Base-by-base conservation (phyloP, 306 rosid genomes). In the Fagus sylvatica region DNA sequence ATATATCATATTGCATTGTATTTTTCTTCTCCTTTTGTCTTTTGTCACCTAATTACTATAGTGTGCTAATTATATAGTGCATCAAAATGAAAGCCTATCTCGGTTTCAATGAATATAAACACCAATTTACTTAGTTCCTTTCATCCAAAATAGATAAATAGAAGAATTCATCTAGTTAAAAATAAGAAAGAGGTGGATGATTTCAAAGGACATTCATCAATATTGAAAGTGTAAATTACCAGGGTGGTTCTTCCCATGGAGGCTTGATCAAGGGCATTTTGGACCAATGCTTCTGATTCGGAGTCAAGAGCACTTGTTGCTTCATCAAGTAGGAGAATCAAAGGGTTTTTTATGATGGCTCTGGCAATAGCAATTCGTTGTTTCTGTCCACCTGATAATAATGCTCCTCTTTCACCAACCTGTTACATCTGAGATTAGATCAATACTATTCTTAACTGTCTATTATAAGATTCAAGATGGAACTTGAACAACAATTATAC, bases 221-320 rank as follows among this genome's bases (percentile, higher is more conserved):
- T 22, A 57, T 57, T 57, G 37, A 32, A 28, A 57, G 28, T 67
- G 72, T 12, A 17, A 74, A 72, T 28, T 88, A 92, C 99, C 93
- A 95, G 62, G 41, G 99, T 93, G 77, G 98, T 95, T 74, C 98
- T 93, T 72, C 99, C 99, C 90, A 93, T 82, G 69, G 99, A 95
- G 66, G 99, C 99, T 56, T 86, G 96, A 85, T 95, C 97, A 49
- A 95, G 98, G 54, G 99, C 99, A 93, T 84, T 92, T 70, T 93
- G 99, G 53, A 95, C 98, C 16, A 93, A 51, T 72, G 84, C 74
- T 84, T 95, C 98, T 2, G 98, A 95, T 88, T 95, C 97, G 69
- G 92, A 89, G 84, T 95, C 98, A 70, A 95, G 98, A 70, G 98
- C 98, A 87, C 98, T 92, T 4, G 98, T 95, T 73, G 98, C 98